These are phyloP conservation scores for Blastocystis sp. DNA, from an alignment of 352 stramenopile species.

Conservation along the genomic window DNA sequence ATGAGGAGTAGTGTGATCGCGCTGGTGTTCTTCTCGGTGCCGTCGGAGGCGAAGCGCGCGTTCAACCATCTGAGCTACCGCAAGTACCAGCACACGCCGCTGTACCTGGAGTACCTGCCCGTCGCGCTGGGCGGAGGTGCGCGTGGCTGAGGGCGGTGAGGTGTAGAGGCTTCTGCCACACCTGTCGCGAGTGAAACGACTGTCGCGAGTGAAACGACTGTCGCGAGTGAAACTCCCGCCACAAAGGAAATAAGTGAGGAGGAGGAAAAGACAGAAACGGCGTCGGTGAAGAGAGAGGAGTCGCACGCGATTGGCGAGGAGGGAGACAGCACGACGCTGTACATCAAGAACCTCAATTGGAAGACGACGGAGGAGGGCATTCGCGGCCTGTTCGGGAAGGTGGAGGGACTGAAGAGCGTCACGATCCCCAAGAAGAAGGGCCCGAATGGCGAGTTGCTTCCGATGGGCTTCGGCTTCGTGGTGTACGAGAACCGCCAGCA, in stretches of 20 bases:
- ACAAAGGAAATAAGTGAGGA: conserved; percentile 54
- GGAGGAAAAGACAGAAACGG: conserved; percentile 68
- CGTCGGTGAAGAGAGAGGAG: background rate
- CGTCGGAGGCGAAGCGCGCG: conserved; percentile 88
- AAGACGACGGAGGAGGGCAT: conserved; percentile 85
- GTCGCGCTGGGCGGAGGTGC: conserved; percentile 77
- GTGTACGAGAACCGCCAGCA: conserved; percentile 82
- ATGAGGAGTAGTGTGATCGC: conserved; percentile 78
- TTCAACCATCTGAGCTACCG: conserved; percentile 95
- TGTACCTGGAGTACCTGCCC: conserved; percentile 97
- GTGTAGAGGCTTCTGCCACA: too few species aligned
- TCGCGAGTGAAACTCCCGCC: background rate
- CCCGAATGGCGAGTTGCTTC: conserved; percentile 78
- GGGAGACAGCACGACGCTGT: conserved; percentile 81
- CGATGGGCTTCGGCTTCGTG: conserved; percentile 98
- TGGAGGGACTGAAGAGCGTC: conserved; percentile 80
- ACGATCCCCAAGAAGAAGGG: conserved; percentile 83
- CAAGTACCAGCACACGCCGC: conserved; percentile 92
- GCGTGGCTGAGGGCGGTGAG: too few species aligned
- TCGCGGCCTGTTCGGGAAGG: conserved; percentile 74
- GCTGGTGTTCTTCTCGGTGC: conserved; percentile 90
- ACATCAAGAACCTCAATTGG: conserved; percentile 99
- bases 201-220: background rate
- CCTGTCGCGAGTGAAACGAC: too few species aligned
- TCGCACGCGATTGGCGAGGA: conserved; percentile 77